phyloP scores from a whole-genome alignment of 1,284 basidiomycete species.

The Xanthoconium separans region DNA sequence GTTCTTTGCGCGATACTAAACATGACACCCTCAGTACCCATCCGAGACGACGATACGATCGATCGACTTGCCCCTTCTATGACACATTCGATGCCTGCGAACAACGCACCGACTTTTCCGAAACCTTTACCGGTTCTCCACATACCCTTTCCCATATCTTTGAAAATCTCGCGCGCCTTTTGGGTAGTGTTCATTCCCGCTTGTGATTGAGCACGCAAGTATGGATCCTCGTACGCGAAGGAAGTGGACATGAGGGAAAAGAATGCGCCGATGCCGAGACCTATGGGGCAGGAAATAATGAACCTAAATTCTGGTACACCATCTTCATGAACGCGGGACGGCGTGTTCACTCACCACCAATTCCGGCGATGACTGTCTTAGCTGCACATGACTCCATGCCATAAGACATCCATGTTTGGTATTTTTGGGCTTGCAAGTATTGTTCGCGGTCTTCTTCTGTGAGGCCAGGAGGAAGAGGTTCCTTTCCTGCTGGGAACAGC shows the following conservation, averaged over 20 bases:
- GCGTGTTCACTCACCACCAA: constrained; percentile 58
- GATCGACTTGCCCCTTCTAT: constrained; percentile 83
- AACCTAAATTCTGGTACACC: constrained; percentile 4
- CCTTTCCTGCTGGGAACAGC: constrained; percentile 60
- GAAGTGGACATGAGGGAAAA: constrained; percentile 96
- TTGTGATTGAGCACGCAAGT: constrained; percentile 68
- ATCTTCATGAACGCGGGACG: constrained; percentile 1
- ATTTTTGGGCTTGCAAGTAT: constrained; percentile 70
- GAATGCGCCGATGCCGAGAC: constrained; percentile 91
- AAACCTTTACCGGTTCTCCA: constrained; percentile 90
- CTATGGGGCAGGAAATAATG: constrained; percentile 38
- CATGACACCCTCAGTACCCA: constrained; percentile 4
- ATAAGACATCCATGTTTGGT: constrained; percentile 64
- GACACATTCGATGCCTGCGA: constrained; percentile 92
- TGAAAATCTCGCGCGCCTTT: constrained; percentile 86
- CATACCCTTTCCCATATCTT: constrained; percentile 95
- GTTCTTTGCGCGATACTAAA: constrained; percentile 92
- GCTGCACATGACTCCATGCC: constrained; percentile 84
- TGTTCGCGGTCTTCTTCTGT: constrained; percentile 78
- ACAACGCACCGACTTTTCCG: constrained; percentile 92
- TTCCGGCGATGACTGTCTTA: constrained; percentile 81
- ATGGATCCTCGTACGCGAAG: constrained; percentile 94
- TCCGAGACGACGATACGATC: background rate
- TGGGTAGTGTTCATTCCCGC: constrained; percentile 62
- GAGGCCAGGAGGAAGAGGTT: constrained; percentile 79